phyloP scores from a whole-genome alignment of 2,329 filamentous ascomycete genomes.

The Diaporthe eres region DNA sequence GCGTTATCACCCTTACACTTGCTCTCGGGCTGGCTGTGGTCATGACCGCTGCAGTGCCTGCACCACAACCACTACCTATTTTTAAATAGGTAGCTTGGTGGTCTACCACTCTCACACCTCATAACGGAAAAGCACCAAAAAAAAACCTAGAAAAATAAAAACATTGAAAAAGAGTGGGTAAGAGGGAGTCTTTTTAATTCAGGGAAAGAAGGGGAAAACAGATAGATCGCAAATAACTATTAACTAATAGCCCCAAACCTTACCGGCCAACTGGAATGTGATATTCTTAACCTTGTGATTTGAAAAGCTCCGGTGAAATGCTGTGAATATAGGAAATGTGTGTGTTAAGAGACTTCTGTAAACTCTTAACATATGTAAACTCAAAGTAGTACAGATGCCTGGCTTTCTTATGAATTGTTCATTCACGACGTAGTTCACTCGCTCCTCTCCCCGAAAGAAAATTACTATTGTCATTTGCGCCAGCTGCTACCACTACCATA shows the following conservation, averaged over 20 bases:
- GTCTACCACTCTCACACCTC: not conserved
- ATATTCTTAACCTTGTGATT: not conserved
- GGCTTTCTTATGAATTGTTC: too few species aligned
- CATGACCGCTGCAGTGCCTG: not conserved
- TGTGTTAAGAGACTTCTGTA: too few species aligned
- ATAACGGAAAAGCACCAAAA: not conserved
- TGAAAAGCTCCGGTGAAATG: too few species aligned
- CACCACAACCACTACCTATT: not conserved
- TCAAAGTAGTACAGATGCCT: too few species aligned
- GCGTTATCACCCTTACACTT: not conserved
- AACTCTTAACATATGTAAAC: too few species aligned
- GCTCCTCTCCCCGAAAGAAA: too few species aligned
- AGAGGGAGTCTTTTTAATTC: not conserved
- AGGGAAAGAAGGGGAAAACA: not conserved
- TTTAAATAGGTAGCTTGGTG: not conserved
- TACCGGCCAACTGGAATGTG: not conserved
- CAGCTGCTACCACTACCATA: too few species aligned
- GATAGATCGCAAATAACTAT: not conserved
- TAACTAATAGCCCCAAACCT: not conserved
- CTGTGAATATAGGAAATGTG: too few species aligned
- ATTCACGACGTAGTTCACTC: too few species aligned
- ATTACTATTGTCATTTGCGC: too few species aligned
- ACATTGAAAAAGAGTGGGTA: not conserved
- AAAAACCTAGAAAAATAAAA: not conserved
- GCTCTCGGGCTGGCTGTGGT: not conserved